Evolutionary conservation across 2,329 filamentous ascomycete species (phyloP), one percentile per base, ranked within the genome.

Genomic region (Cladosporium oxysporum): DNA sequence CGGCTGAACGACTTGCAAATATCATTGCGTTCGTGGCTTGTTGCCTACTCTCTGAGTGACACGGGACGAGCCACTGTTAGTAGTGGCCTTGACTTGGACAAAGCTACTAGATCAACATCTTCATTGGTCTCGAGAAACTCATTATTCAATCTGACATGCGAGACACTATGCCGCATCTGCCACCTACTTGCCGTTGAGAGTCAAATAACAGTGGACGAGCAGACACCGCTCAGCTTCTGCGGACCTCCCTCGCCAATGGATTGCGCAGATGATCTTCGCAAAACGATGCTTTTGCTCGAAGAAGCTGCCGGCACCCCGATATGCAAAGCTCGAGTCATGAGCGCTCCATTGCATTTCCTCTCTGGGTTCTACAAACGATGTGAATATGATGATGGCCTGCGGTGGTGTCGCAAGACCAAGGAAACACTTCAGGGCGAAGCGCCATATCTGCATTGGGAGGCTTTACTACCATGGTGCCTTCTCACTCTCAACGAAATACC

Each of bases 401-500:
- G 4, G 21, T 47, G 49, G 35, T 57, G 60, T 47, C 23, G 14
- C 12, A 35, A 63, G 5, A 41, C 44, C n/a, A 55, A 53, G 16
- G 18, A 33, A 23, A 12, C 1, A 2, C 31, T 63, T 11, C 18
- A 33, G 12, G 12, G 16, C 5, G 23, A 41, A 23, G 60, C 50
- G 8, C 60, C 60, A 18, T 63, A 63, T 23, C 21, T 63, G 23
- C 49, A 47, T n/a, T 63, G 60, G 60, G 60, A 63, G 33, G 60
- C 50, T 33, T 16, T 63, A 26, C 26, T 63, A 35, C 49, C 60
- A 1, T 63, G 60, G 60, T 55, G 59, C 35, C 29, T 62, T 10
- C 29, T 62, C 2, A 49, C 59, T 8, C 47, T 62, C 23, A 28
- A 23, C 5, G 47, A 49, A n/a, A 29, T 52, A 47, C 58, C 58